Evolutionary conservation across 306 rosid genomes (phyloP).

Genomic region (Oemleria cerasiformis): DNA sequence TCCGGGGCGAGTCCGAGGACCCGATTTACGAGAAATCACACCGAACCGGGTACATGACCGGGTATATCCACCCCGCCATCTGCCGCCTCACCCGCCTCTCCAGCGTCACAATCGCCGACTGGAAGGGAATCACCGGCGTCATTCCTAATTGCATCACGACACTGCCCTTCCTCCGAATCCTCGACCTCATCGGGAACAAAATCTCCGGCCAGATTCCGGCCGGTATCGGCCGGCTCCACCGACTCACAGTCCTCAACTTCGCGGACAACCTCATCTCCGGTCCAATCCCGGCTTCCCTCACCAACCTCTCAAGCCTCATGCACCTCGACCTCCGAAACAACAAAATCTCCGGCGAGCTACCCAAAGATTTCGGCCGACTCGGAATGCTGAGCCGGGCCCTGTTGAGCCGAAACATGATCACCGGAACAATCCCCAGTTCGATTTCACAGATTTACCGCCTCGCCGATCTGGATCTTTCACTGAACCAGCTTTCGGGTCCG

Average conservation of each 20-base stretch:
- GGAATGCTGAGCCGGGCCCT: conserved; percentile 82
- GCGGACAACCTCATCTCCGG: conserved; percentile 82
- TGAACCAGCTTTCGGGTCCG: conserved; percentile 53
- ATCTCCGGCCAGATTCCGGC: conserved; percentile 57
- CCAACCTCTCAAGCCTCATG: conserved; percentile 51
- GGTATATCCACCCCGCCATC: conserved; percentile 61
- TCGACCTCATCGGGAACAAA: conserved; percentile 78
- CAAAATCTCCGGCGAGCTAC: conserved; percentile 54
- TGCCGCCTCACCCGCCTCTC: conserved; percentile 72
- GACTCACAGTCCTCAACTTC: conserved; percentile 69
- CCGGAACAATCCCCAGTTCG: conserved; percentile 59
- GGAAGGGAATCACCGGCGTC: conserved; percentile 90
- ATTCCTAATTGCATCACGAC: conserved; percentile 70
- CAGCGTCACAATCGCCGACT: conserved; percentile 71
- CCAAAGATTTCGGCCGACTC: conserved; percentile 43
- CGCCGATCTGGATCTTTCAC: conserved; percentile 80
- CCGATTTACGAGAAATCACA: conserved; percentile 49
- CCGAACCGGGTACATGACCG: conserved; percentile 90
- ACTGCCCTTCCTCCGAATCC: conserved; percentile 73
- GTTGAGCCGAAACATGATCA: conserved; percentile 58
- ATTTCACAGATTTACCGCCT: conserved; percentile 69
- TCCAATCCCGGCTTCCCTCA: conserved; percentile 51
- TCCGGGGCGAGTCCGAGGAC: conserved; percentile 89
- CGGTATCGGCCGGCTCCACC: conserved; percentile 55
- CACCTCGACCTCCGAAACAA: conserved; percentile 88